These are phyloP conservation scores for Metarhizium anisopliae DNA, from an alignment of 2,329 filamentous ascomycete genomes.

Conservation along the genomic window DNA sequence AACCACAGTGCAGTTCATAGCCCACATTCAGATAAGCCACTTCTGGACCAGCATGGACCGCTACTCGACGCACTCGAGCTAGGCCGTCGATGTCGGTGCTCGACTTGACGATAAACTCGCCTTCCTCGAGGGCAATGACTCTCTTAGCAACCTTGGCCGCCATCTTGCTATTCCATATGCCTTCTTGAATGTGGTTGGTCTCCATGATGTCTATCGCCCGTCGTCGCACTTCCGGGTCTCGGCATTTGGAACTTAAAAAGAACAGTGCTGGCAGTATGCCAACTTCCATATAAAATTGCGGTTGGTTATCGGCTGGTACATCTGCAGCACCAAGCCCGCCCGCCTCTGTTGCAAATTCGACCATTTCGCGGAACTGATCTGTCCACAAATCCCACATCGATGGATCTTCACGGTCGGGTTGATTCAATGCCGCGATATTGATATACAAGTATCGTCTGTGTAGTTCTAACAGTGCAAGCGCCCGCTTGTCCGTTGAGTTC, in stretches of 20 bases:
- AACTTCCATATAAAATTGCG: slow-evolving; percentile 5
- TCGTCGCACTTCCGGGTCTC: slow-evolving; percentile 3
- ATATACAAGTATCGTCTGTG: slow-evolving; percentile 5
- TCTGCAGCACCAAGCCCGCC: neutral
- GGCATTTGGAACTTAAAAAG: slow-evolving; percentile 2
- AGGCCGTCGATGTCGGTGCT: neutral
- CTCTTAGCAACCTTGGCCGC: slow-evolving; percentile 1
- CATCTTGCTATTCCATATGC: slow-evolving; percentile 6
- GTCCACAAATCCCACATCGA: slow-evolving; percentile 5
- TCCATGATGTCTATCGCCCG: slow-evolving; percentile 3
- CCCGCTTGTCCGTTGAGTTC: neutral
- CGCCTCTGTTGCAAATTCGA: slow-evolving; percentile 1
- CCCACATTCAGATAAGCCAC: slow-evolving; percentile 2
- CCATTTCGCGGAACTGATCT: slow-evolving; percentile 4
- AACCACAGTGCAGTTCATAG: slow-evolving; percentile 4
- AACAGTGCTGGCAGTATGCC: slow-evolving; percentile 4
- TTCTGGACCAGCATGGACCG: slow-evolving; percentile 1
- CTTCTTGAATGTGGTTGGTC: slow-evolving; percentile 3
- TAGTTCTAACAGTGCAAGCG: slow-evolving; percentile 3
- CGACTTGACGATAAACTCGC: neutral
- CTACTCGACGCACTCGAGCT: slow-evolving; percentile 1
- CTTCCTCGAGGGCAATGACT: slow-evolving; percentile 3
- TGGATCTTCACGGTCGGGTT: slow-evolving; percentile 1
- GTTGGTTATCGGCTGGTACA: neutral
- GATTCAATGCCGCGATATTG: slow-evolving; percentile 4